Evolutionary conservation across 306 rosid genomes (phyloP), one percentile per base, ranked within the genome.

Genomic region (Prunus dulcis): DNA sequence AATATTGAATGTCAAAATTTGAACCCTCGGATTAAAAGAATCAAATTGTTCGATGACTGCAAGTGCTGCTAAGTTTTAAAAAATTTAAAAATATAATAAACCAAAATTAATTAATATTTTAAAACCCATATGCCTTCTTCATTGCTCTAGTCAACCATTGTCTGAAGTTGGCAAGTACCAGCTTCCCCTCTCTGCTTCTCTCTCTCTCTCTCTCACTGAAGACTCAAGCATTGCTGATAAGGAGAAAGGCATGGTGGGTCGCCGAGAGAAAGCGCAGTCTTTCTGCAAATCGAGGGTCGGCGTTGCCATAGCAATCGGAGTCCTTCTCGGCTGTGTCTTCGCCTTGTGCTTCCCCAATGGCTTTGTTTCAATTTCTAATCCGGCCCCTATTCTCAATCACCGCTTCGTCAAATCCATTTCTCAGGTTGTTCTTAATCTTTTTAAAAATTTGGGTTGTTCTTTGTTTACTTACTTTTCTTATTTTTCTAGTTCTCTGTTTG

Each of bases 341-440:
- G 96, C 98, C 71, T 69, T 93, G 65, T 69, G 87, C 63, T 88
- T 76, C 78, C 98, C 98, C 47, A 49, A 53, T 66, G 97, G 97
- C 50, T 78, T 88, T 81, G 79, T 87, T 84, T 64, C 64, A 61
- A 27, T 75, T 61, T 73, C 89, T 51, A 38, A 52, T 50, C 77
- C 85, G 49, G 5, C 69, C 69, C 70, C 88, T 1, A 67, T 75
- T 72, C 82, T 86, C 77, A 81, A 66, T 41, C 69, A 58, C 66
- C 71, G 73, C 49, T 75, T 69, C 64, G 65, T 77, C 7, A 77
- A 88, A 77, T 88, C 93, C 61, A 79, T 58, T 34, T 50, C 87
- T 83, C 89, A 88, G 96, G 98, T 93, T 84, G 68, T 56, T 52
- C 69, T 0, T 64, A n/a, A 20, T 34, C 30, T 25, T 43, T 57